These are phyloP conservation scores for Sesbania bispinosa DNA, from an alignment of 306 rosid species.

Conservation along the genomic window DNA sequence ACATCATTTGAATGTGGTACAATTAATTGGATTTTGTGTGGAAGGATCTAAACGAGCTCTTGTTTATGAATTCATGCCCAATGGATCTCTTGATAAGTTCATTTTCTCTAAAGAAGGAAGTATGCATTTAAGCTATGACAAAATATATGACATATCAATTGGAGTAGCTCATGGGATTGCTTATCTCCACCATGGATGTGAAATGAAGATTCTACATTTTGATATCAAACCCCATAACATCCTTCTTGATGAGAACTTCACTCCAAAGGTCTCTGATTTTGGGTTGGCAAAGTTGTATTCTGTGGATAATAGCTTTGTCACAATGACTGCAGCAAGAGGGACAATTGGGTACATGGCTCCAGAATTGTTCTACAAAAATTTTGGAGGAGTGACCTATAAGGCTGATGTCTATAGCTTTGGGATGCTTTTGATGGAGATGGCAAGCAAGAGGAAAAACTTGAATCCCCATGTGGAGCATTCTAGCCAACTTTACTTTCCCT, in stretches of 20 bases:
- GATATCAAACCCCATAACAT: too few relatives aligned
- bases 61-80: neutral
- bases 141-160: slow-evolving; percentile 5
- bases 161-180: slow-evolving; percentile 31
- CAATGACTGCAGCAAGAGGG: slow-evolving; percentile 15
- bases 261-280: slow-evolving; percentile 26
- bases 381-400: neutral
- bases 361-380: neutral
- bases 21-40: neutral
- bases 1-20: slow-evolving; percentile 29
- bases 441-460: neutral
- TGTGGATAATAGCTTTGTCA: neutral
- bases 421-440: slow-evolving; percentile 26
- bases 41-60: neutral
- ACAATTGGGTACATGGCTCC: slow-evolving; percentile 24
- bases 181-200: slow-evolving; percentile 26
- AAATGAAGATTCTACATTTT: slow-evolving; percentile 29
- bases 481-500: slow-evolving; percentile 29
- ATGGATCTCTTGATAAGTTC: neutral
- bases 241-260: neutral
- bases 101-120: neutral
- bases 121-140: neutral
- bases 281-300: slow-evolving; percentile 28
- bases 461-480: neutral
- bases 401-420: slow-evolving; percentile 26